Percentiles rank a stretch among this genome's conserved stretches.
phyloP scores from a whole-genome alignment of 2,329 filamentous ascomycete genomes.

The Fusarium duplospermum region DNA sequence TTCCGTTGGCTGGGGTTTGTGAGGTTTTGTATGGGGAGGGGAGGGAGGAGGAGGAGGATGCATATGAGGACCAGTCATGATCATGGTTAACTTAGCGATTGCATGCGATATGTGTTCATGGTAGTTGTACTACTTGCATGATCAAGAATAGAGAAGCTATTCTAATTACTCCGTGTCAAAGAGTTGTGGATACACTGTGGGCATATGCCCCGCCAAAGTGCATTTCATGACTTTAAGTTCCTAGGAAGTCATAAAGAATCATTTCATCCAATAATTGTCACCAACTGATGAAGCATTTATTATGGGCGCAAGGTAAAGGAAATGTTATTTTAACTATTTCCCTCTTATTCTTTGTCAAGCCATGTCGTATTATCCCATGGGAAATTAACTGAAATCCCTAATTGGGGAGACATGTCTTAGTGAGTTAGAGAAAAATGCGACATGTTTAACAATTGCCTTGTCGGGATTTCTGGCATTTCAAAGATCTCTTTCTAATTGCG shows the following conservation, averaged over 20 bases:
- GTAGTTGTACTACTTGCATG: neutral
- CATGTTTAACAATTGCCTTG: neutral
- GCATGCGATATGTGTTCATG: neutral
- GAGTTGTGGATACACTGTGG: neutral
- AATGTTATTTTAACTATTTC: neutral
- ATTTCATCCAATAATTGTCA: neutral
- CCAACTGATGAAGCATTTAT: neutral
- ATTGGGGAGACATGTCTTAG: neutral
- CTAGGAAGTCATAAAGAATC: neutral
- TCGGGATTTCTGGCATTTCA: neutral
- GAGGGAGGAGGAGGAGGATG: slow-evolving; percentile 46
- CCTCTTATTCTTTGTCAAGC: neutral
- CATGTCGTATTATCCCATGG: neutral
- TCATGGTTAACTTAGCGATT: neutral
- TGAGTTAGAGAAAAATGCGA: neutral
- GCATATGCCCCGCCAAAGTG: neutral
- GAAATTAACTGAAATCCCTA: neutral
- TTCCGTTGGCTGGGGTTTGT: slow-evolving; percentile 93
- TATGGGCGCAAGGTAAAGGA: neutral
- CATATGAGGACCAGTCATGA: slow-evolving; percentile 14
- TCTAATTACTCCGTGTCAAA: neutral
- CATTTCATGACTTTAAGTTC: neutral
- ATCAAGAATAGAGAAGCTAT: neutral
- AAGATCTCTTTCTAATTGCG: neutral
- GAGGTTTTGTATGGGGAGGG: slow-evolving; percentile 87